A percentile compares a stretch with the other conserved stretches of the same genome.
phyloP scores from a whole-genome alignment of 2,329 filamentous ascomycete species.

The Akanthomyces muscarius region DNA sequence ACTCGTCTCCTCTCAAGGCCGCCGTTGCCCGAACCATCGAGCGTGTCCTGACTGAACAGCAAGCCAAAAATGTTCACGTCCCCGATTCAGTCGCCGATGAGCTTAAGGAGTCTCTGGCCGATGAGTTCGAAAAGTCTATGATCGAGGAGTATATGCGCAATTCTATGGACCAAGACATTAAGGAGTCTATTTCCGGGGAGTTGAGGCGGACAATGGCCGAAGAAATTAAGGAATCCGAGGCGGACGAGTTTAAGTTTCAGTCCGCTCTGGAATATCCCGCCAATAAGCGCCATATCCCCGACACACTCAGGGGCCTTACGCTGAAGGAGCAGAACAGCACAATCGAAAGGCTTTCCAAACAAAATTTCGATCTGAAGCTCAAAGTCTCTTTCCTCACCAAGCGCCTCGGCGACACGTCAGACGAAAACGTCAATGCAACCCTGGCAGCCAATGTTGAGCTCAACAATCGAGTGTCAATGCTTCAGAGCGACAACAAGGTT shows the following conservation, averaged over 20 bases:
- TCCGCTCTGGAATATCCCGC: slow-evolving; percentile 57
- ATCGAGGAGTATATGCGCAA: no score
- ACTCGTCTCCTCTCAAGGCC: slow-evolving; percentile 54
- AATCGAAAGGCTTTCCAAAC: slow-evolving; percentile 92
- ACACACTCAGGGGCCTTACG: slow-evolving; percentile 61
- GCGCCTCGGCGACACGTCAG: slow-evolving; percentile 85
- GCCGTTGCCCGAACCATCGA: slow-evolving; percentile 56
- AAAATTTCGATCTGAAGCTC: slow-evolving; percentile 96
- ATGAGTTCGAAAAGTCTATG: no score
- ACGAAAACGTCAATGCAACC: slow-evolving; percentile 96
- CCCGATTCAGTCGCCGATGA: slow-evolving; percentile 73
- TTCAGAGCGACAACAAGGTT: slow-evolving; percentile 86
- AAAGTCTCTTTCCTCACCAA: slow-evolving; percentile 97
- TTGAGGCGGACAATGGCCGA: no score
- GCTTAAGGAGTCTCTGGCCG: no score
- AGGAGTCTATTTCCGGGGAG: no score
- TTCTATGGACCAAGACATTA: no score
- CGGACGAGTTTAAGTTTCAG: slow-evolving; percentile 73
- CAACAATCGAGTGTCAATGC: slow-evolving; percentile 81
- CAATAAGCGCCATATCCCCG: no score
- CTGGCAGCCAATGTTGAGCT: slow-evolving; percentile 96
- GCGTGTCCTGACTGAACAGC: slow-evolving; percentile 76
- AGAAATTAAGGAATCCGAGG: no score
- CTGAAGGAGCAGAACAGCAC: slow-evolving; percentile 97
- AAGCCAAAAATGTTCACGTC: slow-evolving; percentile 85